Conservation (phyloP, 2,329 filamentous ascomycete genomes). For the Epichloe bromicola region DNA sequence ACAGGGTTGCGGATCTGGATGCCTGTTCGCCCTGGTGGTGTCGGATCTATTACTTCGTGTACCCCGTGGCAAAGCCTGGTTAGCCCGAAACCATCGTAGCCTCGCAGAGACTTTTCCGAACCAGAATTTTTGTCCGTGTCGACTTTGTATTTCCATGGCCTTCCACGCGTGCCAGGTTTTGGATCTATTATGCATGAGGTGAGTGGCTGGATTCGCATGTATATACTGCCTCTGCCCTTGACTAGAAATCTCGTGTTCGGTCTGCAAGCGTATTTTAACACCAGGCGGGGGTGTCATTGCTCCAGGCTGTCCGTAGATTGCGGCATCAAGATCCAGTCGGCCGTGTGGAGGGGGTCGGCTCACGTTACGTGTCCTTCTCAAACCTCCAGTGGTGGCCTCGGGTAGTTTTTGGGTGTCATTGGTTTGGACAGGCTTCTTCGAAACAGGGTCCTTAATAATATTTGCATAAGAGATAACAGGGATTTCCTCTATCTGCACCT, state of each 20-base stretch:
- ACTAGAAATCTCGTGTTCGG: background rate
- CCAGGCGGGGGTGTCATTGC: conserved; percentile 13
- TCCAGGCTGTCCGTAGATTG: conserved; percentile 25
- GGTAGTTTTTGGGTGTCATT: background rate
- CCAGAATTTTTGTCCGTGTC: conserved; percentile 36
- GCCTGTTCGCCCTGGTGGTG: background rate
- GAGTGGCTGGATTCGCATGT: conserved; percentile 37
- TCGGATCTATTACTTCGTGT: conserved; percentile 7
- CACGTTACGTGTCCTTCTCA: background rate
- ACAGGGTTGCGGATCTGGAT: conserved; percentile 16
- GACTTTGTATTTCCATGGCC: conserved; percentile 33
- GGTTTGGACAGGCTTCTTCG: background rate
- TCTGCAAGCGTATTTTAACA: conserved; percentile 7
- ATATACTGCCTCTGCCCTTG: conserved; percentile 25
- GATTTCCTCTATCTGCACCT: background rate
- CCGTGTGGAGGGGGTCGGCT: background rate
- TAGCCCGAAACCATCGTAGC: conserved; percentile 18
- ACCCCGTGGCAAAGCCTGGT: conserved; percentile 5
- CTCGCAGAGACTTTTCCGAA: conserved; percentile 33
- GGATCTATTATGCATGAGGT: conserved; percentile 30
- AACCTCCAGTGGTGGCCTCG: background rate
- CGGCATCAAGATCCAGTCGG: conserved; percentile 22
- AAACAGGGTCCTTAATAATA: background rate
- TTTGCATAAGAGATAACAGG: background rate
- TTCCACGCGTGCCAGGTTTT: conserved; percentile 35